These are phyloP conservation scores for Podospora bellae-mahoneyi DNA, from an alignment of 495 filamentous ascomycete genomes.

Conservation along the genomic window DNA sequence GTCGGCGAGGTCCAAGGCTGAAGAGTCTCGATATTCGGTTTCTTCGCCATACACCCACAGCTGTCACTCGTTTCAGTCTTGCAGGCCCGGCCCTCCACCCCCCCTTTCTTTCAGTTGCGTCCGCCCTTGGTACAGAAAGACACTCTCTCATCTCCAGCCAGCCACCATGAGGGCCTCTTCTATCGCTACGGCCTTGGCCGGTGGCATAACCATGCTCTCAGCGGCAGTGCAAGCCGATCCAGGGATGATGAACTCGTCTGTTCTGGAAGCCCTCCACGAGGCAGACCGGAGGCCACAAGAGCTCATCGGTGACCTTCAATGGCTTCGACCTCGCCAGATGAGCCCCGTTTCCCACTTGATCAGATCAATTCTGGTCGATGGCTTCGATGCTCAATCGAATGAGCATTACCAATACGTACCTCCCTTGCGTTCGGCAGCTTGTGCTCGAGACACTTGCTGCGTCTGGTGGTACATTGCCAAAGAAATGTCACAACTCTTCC, in stretches of 20 bases:
- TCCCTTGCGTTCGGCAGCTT: constrained; percentile 24
- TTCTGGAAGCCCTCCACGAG: constrained; percentile 1
- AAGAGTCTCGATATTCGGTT: neutral
- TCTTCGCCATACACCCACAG: neutral
- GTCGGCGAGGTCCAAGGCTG: neutral
- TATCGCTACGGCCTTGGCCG: neutral
- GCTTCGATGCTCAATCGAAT: constrained; percentile 22
- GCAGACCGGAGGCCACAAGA: constrained; percentile 20
- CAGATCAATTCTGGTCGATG: constrained; percentile 29
- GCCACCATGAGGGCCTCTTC: constrained; percentile 7
- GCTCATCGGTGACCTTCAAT: constrained; percentile 38
- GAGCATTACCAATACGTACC: constrained; percentile 27
- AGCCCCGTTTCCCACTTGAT: constrained; percentile 26
- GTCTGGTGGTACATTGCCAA: constrained; percentile 42
- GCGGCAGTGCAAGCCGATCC: constrained; percentile 26
- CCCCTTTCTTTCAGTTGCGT: neutral
- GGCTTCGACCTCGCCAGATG: constrained; percentile 16
- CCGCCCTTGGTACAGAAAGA: no score
- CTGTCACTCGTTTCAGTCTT: neutral
- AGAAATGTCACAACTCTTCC: constrained; percentile 34
- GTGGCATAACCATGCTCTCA: neutral
- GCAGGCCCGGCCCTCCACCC: no score
- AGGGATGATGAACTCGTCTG: constrained; percentile 23
- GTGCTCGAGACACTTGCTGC: constrained; percentile 39
- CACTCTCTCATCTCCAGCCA: neutral